These are phyloP conservation scores for Parastagonospora avenae DNA, from an alignment of 2,329 filamentous ascomycete genomes.

Conservation along the genomic window DNA sequence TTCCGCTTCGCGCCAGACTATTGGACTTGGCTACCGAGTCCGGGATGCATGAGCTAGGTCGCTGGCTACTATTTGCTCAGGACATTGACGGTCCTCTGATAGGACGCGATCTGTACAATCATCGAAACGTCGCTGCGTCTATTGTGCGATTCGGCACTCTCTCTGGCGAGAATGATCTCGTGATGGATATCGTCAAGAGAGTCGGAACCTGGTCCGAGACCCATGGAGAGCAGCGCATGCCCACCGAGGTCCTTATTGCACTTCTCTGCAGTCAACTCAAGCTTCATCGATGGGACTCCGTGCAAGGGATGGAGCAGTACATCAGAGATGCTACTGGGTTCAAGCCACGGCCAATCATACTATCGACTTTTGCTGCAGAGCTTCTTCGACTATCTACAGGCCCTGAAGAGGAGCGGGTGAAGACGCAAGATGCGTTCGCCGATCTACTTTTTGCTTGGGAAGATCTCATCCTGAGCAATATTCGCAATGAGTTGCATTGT, in stretches of 20 bases:
- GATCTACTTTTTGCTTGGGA: slow-evolving; percentile 41
- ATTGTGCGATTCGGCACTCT: slow-evolving; percentile 61
- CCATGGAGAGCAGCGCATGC: slow-evolving; percentile 33
- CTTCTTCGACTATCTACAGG: slow-evolving; percentile 30
- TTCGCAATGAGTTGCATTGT: slow-evolving; percentile 36
- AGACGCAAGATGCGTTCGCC: slow-evolving; percentile 32
- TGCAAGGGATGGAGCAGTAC: slow-evolving; percentile 46
- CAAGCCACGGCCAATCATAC: slow-evolving; percentile 29
- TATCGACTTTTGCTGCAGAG: slow-evolving; percentile 38
- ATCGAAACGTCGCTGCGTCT: slow-evolving; percentile 57
- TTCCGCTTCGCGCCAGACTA: slow-evolving; percentile 55
- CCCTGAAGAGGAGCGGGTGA: slow-evolving; percentile 8
- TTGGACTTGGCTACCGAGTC: slow-evolving; percentile 57
- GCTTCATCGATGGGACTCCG: slow-evolving; percentile 48
- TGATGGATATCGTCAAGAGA: slow-evolving; percentile 37
- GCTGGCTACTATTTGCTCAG: slow-evolving; percentile 58
- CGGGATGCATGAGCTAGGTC: slow-evolving; percentile 55
- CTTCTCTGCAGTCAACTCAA: slow-evolving; percentile 52
- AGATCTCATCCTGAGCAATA: slow-evolving; percentile 24
- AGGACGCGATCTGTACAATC: slow-evolving; percentile 49
- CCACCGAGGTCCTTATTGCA: slow-evolving; percentile 42
- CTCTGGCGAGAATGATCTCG: slow-evolving; percentile 51
- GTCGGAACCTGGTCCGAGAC: slow-evolving; percentile 22
- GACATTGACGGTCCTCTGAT: slow-evolving; percentile 63
- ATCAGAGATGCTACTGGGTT: slow-evolving; percentile 31